A percentile compares a stretch with the other conserved stretches of the same genome.
These are phyloP conservation scores for Epicoccum sorghinum DNA, from an alignment of 2,329 filamentous ascomycete genomes.

Conservation along the genomic window DNA sequence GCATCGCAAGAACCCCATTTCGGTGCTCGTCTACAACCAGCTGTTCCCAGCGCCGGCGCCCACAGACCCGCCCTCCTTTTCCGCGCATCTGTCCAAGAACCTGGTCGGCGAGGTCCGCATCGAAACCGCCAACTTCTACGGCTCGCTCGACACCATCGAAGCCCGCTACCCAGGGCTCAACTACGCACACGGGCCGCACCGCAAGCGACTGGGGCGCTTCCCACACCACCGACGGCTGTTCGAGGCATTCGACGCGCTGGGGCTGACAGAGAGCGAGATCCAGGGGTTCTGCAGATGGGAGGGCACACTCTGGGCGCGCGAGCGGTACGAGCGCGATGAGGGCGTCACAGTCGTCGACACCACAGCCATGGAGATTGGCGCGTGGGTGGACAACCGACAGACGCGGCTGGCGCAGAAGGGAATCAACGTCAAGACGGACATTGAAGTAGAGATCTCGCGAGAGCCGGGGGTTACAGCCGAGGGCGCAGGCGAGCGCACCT, in stretches of 20 bases:
- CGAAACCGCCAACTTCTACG: conserved; percentile 79
- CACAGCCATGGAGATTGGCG: conserved; percentile 69
- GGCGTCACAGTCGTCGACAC: conserved; percentile 73
- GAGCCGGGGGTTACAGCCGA: conserved; percentile 26
- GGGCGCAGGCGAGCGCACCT: conserved; percentile 28
- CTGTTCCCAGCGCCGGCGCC: conserved; percentile 73
- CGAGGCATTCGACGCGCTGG: conserved; percentile 73
- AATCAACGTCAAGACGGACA: conserved; percentile 52
- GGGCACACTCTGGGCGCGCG: conserved; percentile 81
- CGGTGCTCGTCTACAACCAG: conserved; percentile 74
- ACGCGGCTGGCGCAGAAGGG: conserved; percentile 20
- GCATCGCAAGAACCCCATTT: conserved; percentile 72
- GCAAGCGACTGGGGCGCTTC: conserved; percentile 78
- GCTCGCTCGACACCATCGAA: conserved; percentile 78
- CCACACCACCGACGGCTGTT: conserved; percentile 78
- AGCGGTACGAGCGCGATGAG: conserved; percentile 78
- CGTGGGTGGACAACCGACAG: conserved; percentile 60
- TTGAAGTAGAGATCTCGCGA: conserved; percentile 47
- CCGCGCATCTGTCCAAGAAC: conserved; percentile 70
- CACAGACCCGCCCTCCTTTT: conserved; percentile 74
- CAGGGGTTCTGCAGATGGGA: conserved; percentile 78
- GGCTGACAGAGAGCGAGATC: conserved; percentile 73
- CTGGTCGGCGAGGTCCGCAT: conserved; percentile 79
- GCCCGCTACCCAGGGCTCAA: conserved; percentile 83
- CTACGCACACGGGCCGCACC: conserved; percentile 75